These are phyloP conservation scores for Perilla frutescens DNA, from an alignment of 257 asterid species.

Conservation along the genomic window DNA sequence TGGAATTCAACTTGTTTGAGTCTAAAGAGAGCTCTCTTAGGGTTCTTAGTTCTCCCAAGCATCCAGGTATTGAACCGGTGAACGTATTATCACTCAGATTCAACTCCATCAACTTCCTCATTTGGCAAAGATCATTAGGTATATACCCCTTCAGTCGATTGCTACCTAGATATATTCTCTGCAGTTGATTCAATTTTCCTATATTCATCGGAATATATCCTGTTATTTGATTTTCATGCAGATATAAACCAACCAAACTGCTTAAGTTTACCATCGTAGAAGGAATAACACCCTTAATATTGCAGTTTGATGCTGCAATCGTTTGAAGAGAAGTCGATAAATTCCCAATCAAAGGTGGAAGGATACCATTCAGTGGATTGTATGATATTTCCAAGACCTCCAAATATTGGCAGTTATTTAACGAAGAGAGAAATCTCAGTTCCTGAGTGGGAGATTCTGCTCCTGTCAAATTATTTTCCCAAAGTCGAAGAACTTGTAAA, in stretches of 20 bases:
- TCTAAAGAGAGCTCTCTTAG: constrained; percentile 26
- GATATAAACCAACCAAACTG: neutral
- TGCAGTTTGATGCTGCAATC: neutral
- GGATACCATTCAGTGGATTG: constrained; percentile 32
- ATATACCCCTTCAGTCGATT: constrained; percentile 38
- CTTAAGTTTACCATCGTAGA: constrained; percentile 37
- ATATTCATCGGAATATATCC: constrained; percentile 37
- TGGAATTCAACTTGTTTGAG: constrained; percentile 22
- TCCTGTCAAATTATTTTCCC: no score
- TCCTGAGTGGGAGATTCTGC: no score
- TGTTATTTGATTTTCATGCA: constrained; percentile 26
- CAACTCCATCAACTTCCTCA: constrained; percentile 29
- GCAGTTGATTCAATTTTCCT: constrained; percentile 33
- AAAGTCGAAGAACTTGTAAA: neutral
- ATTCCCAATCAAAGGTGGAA: constrained; percentile 40
- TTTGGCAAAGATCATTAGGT: constrained; percentile 32
- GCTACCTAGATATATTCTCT: neutral
- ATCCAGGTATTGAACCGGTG: constrained; percentile 41
- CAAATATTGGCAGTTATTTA: constrained; percentile 37
- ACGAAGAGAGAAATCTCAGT: constrained; percentile 33
- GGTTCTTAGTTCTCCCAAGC: constrained; percentile 37
- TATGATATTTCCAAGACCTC: neutral
- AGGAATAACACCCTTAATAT: constrained; percentile 35
- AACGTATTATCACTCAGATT: constrained; percentile 25
- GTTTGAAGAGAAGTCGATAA: constrained; percentile 9